These are phyloP conservation scores for Pseudonitzschia multiseries DNA, from an alignment of 108 stramenopile genomes.

Conservation along the genomic window DNA sequence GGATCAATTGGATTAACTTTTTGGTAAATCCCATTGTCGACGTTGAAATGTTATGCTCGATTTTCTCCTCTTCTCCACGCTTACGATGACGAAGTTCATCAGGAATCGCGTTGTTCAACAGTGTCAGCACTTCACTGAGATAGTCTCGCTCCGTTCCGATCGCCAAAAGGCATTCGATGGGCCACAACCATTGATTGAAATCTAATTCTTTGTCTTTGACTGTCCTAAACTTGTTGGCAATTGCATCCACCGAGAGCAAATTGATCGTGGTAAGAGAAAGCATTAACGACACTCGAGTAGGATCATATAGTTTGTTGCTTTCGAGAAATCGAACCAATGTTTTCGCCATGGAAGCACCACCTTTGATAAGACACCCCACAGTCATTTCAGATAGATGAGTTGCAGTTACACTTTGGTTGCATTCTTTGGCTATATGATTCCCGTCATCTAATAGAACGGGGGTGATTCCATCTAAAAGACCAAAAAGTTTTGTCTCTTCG, in stretches of 20 bases:
- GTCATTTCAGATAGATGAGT: conserved; percentile 79
- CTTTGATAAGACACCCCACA: conserved; percentile 71
- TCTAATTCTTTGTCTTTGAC: not conserved
- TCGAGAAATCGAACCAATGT: conserved; percentile 63
- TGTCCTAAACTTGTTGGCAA: not conserved
- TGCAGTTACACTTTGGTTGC: conserved; percentile 7
- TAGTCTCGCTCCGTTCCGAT: conserved; percentile 67
- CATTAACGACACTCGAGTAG: conserved; percentile 66
- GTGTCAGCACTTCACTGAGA: conserved; percentile 49
- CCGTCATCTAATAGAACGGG: conserved; percentile 26
- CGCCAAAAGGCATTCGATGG: conserved; percentile 60
- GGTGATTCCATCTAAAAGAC: conserved; percentile 74
- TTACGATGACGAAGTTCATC: conserved; percentile 65
- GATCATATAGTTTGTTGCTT: conserved; percentile 60
- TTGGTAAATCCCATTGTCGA: conserved; percentile 50
- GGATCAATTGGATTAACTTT: conserved; percentile 51
- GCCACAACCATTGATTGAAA: conserved; percentile 58
- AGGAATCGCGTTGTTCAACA: conserved; percentile 77
- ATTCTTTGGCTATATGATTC: not conserved
- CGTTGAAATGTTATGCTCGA: not conserved
- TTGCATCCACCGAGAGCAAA: conserved; percentile 37
- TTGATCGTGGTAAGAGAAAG: conserved; percentile 44
- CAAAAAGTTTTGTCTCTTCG: conserved; percentile 48
- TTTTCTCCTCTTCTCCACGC: conserved; percentile 17
- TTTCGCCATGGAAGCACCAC: conserved; percentile 59